phyloP scores from a whole-genome alignment of 129 eudicot species.

The Sambucus nigra region DNA sequence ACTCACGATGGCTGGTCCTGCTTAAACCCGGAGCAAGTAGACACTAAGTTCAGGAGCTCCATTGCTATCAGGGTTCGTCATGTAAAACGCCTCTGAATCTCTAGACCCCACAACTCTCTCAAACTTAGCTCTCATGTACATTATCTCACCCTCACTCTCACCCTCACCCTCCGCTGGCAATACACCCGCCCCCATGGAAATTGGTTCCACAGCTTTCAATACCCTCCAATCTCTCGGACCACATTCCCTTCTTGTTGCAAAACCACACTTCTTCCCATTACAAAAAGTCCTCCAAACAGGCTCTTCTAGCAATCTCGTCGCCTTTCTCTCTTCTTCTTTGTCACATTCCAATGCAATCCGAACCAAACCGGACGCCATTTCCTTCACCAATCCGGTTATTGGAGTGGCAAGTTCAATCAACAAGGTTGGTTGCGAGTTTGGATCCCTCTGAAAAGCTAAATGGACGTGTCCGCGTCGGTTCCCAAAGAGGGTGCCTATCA shows the following conservation, averaged over 20 bases:
- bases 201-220: constrained; percentile 68
- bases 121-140: constrained; percentile 89
- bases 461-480: constrained; percentile 65
- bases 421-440: constrained; percentile 49
- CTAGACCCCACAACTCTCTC: constrained; percentile 81
- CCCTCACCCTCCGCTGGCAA: constrained; percentile 42
- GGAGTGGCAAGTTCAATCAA: constrained; percentile 72
- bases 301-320: constrained; percentile 43
- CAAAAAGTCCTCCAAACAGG: constrained; percentile 79
- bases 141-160: constrained; percentile 56
- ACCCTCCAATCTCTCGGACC: constrained; percentile 64
- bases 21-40: constrained; percentile 70
- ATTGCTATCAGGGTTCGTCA: constrained; percentile 87
- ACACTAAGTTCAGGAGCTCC: constrained; percentile 87
- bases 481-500: constrained; percentile 72
- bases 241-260: constrained; percentile 48
- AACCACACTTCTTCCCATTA: constrained; percentile 75
- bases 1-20: neutral
- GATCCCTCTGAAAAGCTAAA: constrained; percentile 60
- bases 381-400: constrained; percentile 53
- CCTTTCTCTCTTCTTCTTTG: constrained; percentile 35
- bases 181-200: constrained; percentile 88
- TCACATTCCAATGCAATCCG: constrained; percentile 69
- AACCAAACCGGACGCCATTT: constrained; percentile 84
- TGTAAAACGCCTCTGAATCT: constrained; percentile 83